Percentiles rank a stretch among this genome's conserved stretches.
These are phyloP conservation scores for Diplotaxis tenuifolia DNA, from an alignment of 345 rosid species.

Conservation along the genomic window DNA sequence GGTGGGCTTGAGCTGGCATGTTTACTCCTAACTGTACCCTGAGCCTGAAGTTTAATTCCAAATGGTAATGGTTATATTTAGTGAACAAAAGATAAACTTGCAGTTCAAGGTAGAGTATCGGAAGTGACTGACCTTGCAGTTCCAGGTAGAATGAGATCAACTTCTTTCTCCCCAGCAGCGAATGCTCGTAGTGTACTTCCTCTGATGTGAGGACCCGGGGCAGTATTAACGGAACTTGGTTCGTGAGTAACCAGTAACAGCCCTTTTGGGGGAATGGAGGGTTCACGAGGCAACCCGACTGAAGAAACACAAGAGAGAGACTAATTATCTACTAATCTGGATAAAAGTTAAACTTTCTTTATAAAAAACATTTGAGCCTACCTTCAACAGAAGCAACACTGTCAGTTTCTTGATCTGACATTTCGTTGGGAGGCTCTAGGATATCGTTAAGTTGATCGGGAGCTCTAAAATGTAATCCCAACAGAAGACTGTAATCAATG, in stretches of 20 bases:
- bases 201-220: constrained; percentile 88
- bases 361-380: constrained; percentile 26
- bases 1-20: constrained; percentile 95
- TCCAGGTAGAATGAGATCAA: constrained; percentile 82
- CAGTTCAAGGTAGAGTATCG: background rate
- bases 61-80: background rate
- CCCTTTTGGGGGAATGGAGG: constrained; percentile 62
- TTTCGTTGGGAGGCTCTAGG: constrained; percentile 48
- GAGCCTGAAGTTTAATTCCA: constrained; percentile 47
- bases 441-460: constrained; percentile 57
- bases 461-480: constrained; percentile 87
- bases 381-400: constrained; percentile 48
- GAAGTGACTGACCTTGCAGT: constrained; percentile 60
- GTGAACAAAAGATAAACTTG: background rate
- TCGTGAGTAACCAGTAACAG: constrained; percentile 72
- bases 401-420: constrained; percentile 43
- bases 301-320: constrained; percentile 16
- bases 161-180: constrained; percentile 76
- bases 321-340: background rate
- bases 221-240: constrained; percentile 58
- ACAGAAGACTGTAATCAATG: constrained; percentile 81
- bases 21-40: constrained; percentile 93
- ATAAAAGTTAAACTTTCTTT: background rate
- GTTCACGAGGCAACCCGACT: constrained; percentile 49
- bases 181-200: constrained; percentile 70